Evolutionary conservation across 768 basidiomycete genomes (phyloP).

Genomic region (Mrakia frigida): DNA sequence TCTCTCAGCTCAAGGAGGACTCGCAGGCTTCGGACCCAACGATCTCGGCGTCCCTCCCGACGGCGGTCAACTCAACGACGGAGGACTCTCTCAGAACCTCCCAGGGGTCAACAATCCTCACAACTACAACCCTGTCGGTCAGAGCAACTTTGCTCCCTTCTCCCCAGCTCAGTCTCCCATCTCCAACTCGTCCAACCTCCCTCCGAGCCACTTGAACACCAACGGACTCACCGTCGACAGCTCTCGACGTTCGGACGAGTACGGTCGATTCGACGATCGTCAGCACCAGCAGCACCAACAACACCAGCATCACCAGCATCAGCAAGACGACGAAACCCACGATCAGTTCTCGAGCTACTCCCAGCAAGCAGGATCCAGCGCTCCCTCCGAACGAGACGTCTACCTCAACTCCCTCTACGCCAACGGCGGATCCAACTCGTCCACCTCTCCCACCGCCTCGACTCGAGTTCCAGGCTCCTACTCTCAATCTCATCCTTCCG

Average conservation of each 20-base stretch:
- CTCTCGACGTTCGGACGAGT: neutral
- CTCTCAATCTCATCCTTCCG: constrained; percentile 7
- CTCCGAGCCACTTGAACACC: constrained; percentile 5
- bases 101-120: neutral
- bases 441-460: constrained; percentile 12
- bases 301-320: neutral
- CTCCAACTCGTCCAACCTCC: constrained; percentile 2
- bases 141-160: constrained; percentile 22
- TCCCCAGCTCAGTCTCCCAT: constrained; percentile 21
- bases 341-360: constrained; percentile 13
- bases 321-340: neutral
- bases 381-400: constrained; percentile 13
- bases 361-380: neutral
- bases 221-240: neutral
- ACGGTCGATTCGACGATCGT: constrained; percentile 14
- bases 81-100: neutral
- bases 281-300: neutral
- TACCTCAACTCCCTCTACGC: constrained; percentile 11
- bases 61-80: neutral
- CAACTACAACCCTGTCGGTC: constrained; percentile 18
- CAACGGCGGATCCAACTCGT: neutral
- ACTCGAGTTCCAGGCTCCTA: constrained; percentile 8
- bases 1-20: neutral
- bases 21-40: neutral
- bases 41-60: neutral